Evolutionary conservation across 2,329 filamentous ascomycete species (phyloP).

Genomic region (Hysterium pulicare): DNA sequence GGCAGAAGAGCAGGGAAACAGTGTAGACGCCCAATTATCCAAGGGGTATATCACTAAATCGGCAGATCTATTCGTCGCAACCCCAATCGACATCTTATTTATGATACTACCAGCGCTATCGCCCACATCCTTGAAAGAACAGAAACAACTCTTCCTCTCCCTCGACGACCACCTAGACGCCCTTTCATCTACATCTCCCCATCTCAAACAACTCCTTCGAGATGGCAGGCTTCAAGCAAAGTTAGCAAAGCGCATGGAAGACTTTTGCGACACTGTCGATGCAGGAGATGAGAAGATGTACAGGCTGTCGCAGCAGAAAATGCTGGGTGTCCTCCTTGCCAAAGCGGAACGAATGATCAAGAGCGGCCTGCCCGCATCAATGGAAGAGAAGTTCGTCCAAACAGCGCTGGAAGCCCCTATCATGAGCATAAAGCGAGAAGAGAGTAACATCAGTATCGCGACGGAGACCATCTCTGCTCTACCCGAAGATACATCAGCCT

Average conservation of each 20-base stretch:
- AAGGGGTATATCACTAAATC: slow-evolving; percentile 59
- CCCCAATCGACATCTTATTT: slow-evolving; percentile 80
- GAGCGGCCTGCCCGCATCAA: slow-evolving; percentile 66
- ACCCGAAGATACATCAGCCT: slow-evolving; percentile 38
- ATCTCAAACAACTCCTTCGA: slow-evolving; percentile 58
- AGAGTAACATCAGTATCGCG: slow-evolving; percentile 39
- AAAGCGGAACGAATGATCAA: slow-evolving; percentile 71
- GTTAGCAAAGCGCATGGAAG: slow-evolving; percentile 64
- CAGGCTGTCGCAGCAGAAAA: slow-evolving; percentile 69
- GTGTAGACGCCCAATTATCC: slow-evolving; percentile 8
- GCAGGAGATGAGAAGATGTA: slow-evolving; percentile 84
- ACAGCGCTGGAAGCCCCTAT: slow-evolving; percentile 74
- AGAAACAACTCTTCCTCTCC: slow-evolving; percentile 64
- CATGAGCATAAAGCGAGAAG: slow-evolving; percentile 61
- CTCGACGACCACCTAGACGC: slow-evolving; percentile 70
- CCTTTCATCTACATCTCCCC: slow-evolving; percentile 53
- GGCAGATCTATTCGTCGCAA: slow-evolving; percentile 78
- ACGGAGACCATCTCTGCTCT: slow-evolving; percentile 14
- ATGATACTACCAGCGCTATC: slow-evolving; percentile 71
- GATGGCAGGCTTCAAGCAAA: slow-evolving; percentile 37
- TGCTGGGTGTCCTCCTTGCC: slow-evolving; percentile 60
- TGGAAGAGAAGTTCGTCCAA: slow-evolving; percentile 82
- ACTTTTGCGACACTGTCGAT: slow-evolving; percentile 77
- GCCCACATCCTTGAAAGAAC: slow-evolving; percentile 43
- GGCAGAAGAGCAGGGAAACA: background rate